Evolutionary conservation across 1,139 yeast species (phyloP).

Genomic region (Magnusiomyces tetraspermus): DNA sequence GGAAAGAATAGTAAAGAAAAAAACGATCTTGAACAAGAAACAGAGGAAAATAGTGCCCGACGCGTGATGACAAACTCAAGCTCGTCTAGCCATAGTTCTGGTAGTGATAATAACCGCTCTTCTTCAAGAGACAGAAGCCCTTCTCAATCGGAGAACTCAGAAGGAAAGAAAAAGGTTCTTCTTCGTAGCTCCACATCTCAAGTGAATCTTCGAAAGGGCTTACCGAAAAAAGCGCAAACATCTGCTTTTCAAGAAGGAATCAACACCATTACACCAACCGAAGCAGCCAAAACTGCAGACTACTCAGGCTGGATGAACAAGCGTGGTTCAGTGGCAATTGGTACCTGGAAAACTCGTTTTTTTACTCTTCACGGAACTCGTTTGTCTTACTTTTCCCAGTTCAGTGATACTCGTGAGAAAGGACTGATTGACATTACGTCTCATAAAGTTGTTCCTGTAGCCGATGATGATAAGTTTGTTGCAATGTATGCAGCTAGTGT

Average conservation of each 20-base stretch:
- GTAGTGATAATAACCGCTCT: not conserved
- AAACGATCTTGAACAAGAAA: not conserved
- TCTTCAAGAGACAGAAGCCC: not conserved
- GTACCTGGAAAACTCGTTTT: constrained; percentile 84
- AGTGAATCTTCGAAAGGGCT: constrained; percentile 18
- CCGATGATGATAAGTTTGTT: constrained; percentile 67
- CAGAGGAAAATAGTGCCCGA: not conserved
- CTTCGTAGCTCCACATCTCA: constrained; percentile 26
- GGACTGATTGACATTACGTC: constrained; percentile 95
- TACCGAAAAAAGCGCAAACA: constrained; percentile 42
- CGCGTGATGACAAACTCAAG: not conserved
- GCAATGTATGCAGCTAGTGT: constrained; percentile 87
- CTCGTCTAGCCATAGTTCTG: not conserved
- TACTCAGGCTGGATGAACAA: constrained; percentile 95
- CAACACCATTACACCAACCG: constrained; percentile 61
- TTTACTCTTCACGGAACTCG: constrained; percentile 90
- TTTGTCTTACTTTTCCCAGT: constrained; percentile 73
- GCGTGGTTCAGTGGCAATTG: constrained; percentile 74
- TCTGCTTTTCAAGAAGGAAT: constrained; percentile 95
- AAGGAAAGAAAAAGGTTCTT: constrained; percentile 14
- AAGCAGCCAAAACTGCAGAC: constrained; percentile 69
- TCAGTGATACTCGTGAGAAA: constrained; percentile 72
- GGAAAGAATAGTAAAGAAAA: not conserved
- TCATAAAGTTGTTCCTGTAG: constrained; percentile 77
- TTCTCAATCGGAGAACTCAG: not conserved